Percentiles rank a stretch among this genome's conserved stretches.
Conservation (phyloP, 192 early-diverging fungal species). For the Powellomyces hirtus region DNA sequence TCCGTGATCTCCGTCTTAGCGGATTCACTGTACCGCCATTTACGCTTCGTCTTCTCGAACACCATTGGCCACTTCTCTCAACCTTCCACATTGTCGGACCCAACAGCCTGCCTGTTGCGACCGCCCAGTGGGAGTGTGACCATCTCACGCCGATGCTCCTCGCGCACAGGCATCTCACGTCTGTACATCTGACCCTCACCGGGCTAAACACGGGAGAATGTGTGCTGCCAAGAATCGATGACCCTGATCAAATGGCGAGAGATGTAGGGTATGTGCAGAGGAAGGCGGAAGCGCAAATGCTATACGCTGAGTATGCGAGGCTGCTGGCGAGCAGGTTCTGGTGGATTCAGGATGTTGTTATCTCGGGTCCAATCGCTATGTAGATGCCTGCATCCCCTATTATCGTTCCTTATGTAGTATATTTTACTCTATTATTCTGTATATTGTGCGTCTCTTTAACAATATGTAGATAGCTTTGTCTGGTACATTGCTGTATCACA, state of each 20-base stretch:
- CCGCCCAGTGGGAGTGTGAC: background rate
- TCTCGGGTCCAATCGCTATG: background rate
- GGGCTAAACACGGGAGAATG: background rate
- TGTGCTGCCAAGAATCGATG: background rate
- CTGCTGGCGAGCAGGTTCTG: background rate
- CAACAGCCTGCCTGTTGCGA: background rate
- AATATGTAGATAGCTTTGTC: no score
- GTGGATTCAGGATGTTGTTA: background rate
- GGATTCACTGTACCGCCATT: background rate
- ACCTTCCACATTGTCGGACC: background rate
- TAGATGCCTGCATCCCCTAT: no score
- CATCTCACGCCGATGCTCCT: background rate
- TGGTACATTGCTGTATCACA: no score
- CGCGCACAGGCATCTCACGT: background rate
- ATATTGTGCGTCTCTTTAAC: no score
- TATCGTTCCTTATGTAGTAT: no score
- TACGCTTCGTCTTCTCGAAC: background rate
- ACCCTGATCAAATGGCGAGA: background rate
- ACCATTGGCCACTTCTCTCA: background rate
- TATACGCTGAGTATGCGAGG: slow-evolving; percentile 1
- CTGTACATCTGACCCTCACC: background rate
- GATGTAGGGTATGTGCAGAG: background rate
- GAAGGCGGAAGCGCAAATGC: background rate
- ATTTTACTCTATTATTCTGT: no score
- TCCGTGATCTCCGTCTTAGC: background rate